Evolutionary conservation across 768 basidiomycete species (phyloP), one percentile per base, ranked within the genome.

Genomic region (Cyclocybe aegerita): DNA sequence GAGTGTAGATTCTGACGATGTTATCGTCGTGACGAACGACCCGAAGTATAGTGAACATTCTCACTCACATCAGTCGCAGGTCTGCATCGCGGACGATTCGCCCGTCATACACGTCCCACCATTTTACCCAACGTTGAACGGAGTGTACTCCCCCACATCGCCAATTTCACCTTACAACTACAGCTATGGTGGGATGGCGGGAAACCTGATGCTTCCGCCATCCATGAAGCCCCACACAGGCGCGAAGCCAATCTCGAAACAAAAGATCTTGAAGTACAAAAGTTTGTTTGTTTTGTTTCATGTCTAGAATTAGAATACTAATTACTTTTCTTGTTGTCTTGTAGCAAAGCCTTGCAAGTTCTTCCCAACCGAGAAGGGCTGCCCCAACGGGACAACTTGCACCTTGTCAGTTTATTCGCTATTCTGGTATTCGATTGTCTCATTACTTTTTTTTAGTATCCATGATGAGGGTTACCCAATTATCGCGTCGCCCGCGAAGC

Each of bases 321-420:
- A 10, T 23, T 41, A 49, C 36, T 48, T 29, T 45, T 46, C 30
- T 29, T 34, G 4, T 39, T 36, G 14, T 33, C 39, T n/a, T 16
- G n/a, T 46, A 85, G 83, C 82, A 1, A 85, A 85, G 51, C 78
- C 77, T 23, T 86, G 83, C 65, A 81, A 77, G 60, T 85, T 79
- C 60, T 81, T 71, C 58, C 67, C 66, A 23, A 55, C 64, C 1
- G 75, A 71, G 32, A 74, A 71, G 12, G 65, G 65, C 17, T 86
- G 83, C 59, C 74, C 79, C 1, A 78, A 72, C 54, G 83, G 82
- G 9, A 71, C 70, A 46, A 69, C 65, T 14, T 86, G 83, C 54
- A 83, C 80, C 29, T 86, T 85, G 83, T 84, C 42, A 65, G 83
- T 68, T 43, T 29, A 33, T 2, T 11, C 14, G 34, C 38, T 33